Evolutionary conservation across 2,329 filamentous ascomycete genomes (phyloP).

Genomic region (Pseudogymnoascus sp.): DNA sequence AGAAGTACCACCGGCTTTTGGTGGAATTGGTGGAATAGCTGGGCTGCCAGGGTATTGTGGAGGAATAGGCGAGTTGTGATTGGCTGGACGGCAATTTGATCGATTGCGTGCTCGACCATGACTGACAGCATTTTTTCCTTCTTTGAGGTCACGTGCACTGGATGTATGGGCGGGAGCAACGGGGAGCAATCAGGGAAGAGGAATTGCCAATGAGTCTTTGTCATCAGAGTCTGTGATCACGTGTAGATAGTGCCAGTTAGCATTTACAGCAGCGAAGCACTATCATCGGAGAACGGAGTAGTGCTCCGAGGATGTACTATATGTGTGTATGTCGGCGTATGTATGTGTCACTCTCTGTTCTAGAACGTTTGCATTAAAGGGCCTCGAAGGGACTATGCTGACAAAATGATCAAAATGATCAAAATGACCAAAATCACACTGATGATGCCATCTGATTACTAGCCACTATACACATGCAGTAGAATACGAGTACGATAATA

Average conservation of each 20-base stretch:
- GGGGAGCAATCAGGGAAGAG: background rate
- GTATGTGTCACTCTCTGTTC: background rate
- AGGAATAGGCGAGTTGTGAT: background rate
- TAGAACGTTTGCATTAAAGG: background rate
- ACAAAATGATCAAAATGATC: background rate
- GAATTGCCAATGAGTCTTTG: background rate
- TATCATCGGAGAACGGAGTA: background rate
- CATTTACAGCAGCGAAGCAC: no score
- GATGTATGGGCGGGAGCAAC: background rate
- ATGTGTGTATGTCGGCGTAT: background rate
- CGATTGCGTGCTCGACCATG: slow-evolving; percentile 11
- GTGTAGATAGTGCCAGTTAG: background rate
- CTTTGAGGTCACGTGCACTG: background rate
- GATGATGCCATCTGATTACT: background rate
- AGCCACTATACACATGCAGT: background rate
- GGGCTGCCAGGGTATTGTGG: slow-evolving; percentile 7
- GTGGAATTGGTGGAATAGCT: background rate
- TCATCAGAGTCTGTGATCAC: background rate
- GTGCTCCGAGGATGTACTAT: background rate
- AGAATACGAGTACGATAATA: background rate
- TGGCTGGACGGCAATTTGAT: slow-evolving; percentile 2
- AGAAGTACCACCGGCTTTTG: background rate
- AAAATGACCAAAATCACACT: background rate
- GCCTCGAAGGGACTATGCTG: background rate
- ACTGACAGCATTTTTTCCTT: background rate